These are phyloP conservation scores for Gynochthodes officinalis DNA, from an alignment of 257 asterid genomes.

Conservation along the genomic window DNA sequence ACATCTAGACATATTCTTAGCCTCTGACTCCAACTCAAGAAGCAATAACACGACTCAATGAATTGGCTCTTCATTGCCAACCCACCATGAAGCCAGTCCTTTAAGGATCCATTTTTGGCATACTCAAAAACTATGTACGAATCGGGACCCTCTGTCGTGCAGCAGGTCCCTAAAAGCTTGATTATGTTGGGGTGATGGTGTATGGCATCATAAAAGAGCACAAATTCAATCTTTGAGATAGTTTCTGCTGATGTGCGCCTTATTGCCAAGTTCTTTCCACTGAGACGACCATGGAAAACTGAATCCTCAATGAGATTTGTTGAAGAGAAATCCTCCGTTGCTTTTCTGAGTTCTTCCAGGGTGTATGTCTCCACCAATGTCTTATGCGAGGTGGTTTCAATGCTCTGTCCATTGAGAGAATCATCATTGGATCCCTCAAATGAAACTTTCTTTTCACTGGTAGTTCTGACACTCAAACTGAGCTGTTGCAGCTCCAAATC, in stretches of 20 bases:
- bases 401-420: constrained; percentile 39
- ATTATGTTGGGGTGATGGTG: constrained; percentile 59
- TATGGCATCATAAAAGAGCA: constrained; percentile 35
- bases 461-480: constrained; percentile 58
- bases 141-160: constrained; percentile 41
- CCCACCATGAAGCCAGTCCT: constrained; percentile 92
- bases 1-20: constrained; percentile 59
- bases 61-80: constrained; percentile 84
- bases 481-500: constrained; percentile 65
- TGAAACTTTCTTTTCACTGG: constrained; percentile 71
- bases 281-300: constrained; percentile 69
- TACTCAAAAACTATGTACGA: constrained; percentile 61
- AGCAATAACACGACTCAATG: constrained; percentile 75
- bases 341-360: constrained; percentile 59
- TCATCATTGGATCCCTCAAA: constrained; percentile 71
- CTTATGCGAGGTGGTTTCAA: constrained; percentile 44
- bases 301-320: constrained; percentile 53
- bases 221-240: constrained; percentile 40
- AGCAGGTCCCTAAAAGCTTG: constrained; percentile 51
- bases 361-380: constrained; percentile 48
- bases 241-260: constrained; percentile 34
- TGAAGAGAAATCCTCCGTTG: constrained; percentile 56
- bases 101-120: constrained; percentile 66
- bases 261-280: constrained; percentile 59
- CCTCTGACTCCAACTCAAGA: constrained; percentile 75